These are phyloP conservation scores for Adenanthera pavonina DNA, from an alignment of 306 rosid species.

Conservation along the genomic window DNA sequence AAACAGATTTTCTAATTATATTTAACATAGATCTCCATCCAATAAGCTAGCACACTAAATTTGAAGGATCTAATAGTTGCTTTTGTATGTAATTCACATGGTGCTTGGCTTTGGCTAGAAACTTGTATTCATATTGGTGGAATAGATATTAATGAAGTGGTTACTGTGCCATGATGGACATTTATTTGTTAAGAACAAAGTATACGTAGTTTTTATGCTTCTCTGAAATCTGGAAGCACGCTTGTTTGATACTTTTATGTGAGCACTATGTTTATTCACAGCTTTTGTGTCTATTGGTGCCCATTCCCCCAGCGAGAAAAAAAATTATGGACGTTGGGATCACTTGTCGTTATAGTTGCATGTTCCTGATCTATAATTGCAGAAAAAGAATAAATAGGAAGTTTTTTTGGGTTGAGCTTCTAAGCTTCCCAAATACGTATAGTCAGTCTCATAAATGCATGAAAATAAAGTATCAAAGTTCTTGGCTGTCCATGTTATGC, in stretches of 20 bases:
- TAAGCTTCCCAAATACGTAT: background rate
- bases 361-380: slow-evolving; percentile 35
- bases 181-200: background rate
- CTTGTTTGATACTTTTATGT: slow-evolving; percentile 4
- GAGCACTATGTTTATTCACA: slow-evolving; percentile 14
- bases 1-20: background rate
- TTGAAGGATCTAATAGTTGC: background rate
- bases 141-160: background rate
- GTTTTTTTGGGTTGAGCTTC: slow-evolving; percentile 17
- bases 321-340: slow-evolving; percentile 21
- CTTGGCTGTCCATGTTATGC: slow-evolving; percentile 25
- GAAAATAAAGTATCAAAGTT: slow-evolving; percentile 19
- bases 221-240: background rate
- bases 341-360: background rate
- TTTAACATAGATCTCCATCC: background rate
- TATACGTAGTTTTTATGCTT: background rate
- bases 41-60: background rate
- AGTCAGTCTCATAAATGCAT: background rate
- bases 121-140: background rate
- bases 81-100: background rate
- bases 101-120: background rate
- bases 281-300: background rate
- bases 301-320: background rate
- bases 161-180: background rate
- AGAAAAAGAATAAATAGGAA: slow-evolving; percentile 11